Base-by-base conservation (phyloP, 2,329 filamentous ascomycete genomes). In the Paraconiothyrium brasiliense region DNA sequence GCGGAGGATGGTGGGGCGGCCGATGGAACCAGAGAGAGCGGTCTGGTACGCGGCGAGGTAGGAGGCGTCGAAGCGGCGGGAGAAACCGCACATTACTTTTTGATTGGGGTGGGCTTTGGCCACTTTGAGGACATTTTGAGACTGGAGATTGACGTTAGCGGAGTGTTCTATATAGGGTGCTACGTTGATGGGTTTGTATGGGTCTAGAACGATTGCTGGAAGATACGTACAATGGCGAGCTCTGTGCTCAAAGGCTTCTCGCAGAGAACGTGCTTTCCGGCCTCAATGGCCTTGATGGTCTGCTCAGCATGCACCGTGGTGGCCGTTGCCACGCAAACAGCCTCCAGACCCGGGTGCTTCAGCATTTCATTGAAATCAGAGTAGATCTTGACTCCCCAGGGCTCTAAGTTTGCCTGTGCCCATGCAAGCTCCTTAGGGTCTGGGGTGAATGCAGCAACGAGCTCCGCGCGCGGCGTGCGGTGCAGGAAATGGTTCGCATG, bases 21-120 rank as follows among this genome's bases (percentile, higher is more conserved):
- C 89, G 64, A 91, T 89, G 37, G 81, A 69, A 14, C 88, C 88
- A 0, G 75, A 67, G 22, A 82, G 73, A 70, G 86, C 83, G 66
- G 86, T 84, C 22, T 77, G 68, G 71, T 81, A 83, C 22, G 88
- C 89, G 54, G 88, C 83, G 59, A 87, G 83, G 80, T 91, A 91
- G 44, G 86, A 89, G 48, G 83, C 79, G 68, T 91, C 89, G 80
- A 91, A 91, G 59, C 87, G 86, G 34, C 87, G 84, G 5, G 86
- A 88, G 81, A 89, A 89, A 7, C 87, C 88, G 68, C 86, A 89
- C 81, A 90, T 86, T 58, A 90, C 87, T 75, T 90, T 90, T 22
- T 89, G 82, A 55, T 88, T 73, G 1, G 87, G 87, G 55, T 84
- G 83, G 62, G 80, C 80, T 60, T 78, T 76, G 30, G 87, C 85